These are phyloP conservation scores for Fusarium sp. DNA, from an alignment of 2,329 filamentous ascomycete genomes.

Conservation along the genomic window DNA sequence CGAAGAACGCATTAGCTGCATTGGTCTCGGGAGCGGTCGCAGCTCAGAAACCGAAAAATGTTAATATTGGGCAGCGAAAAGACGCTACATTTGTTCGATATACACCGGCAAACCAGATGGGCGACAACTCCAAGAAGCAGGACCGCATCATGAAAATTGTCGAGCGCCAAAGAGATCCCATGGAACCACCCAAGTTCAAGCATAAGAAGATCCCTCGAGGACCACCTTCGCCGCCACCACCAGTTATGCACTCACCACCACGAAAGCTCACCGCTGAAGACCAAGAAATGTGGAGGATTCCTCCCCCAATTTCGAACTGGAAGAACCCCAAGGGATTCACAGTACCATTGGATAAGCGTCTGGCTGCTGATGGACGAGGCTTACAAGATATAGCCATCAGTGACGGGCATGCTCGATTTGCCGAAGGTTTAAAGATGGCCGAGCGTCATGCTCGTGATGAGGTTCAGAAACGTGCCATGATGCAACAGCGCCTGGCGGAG, in stretches of 20 bases:
- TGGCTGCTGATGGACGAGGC: conserved; percentile 91
- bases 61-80: conserved; percentile 79
- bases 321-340: conserved; percentile 99
- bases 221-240: conserved; percentile 89
- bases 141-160: conserved; percentile 99
- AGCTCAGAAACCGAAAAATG: conserved; percentile 94
- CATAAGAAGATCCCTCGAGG: conserved; percentile 97
- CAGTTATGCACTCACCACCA: conserved; percentile 93
- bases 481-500: conserved; percentile 96
- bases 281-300: conserved; percentile 93
- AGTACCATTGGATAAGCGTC: conserved; percentile 90
- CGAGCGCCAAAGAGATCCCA: conserved; percentile 88
- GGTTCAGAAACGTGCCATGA: conserved; percentile 87
- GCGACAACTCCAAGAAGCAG: conserved; percentile 82
- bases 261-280: conserved; percentile 96
- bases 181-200: conserved; percentile 98
- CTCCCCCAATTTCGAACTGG: conserved; percentile 93
- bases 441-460: conserved; percentile 95
- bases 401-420: conserved; percentile 97
- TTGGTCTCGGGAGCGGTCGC: conserved; percentile 86
- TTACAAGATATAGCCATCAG: conserved; percentile 95
- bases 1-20: conserved; percentile 82
- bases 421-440: conserved; percentile 91
- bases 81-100: conserved; percentile 96
- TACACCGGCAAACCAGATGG: conserved; percentile 97